A percentile compares a stretch with the other conserved stretches of the same genome.
These are phyloP conservation scores for Ilex aquifolium DNA, from an alignment of 257 asterid genomes.

Conservation along the genomic window DNA sequence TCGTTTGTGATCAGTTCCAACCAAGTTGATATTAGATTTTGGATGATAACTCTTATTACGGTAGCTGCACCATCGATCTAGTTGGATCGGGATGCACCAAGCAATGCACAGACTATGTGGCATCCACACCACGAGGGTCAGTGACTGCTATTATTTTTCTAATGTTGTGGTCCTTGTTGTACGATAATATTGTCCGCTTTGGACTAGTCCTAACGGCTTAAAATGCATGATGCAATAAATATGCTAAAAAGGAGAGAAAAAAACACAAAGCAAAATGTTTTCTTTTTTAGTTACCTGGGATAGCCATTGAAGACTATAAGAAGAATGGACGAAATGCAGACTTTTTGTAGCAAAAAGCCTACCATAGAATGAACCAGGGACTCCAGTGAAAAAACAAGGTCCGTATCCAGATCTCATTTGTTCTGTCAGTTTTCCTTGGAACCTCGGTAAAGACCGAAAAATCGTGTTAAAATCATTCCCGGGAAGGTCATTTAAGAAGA, in stretches of 20 bases:
- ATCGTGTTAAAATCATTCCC: not conserved
- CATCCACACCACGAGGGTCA: too few relatives aligned
- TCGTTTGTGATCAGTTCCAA: too few relatives aligned
- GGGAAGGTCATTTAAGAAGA: not conserved
- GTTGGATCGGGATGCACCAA: too few relatives aligned
- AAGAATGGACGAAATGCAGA: constrained; percentile 17
- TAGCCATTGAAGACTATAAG: constrained; percentile 67
- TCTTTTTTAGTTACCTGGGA: constrained; percentile 26
- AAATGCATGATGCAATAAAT: not conserved
- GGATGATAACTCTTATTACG: too few relatives aligned
- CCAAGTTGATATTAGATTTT: too few relatives aligned
- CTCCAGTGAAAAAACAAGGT: not conserved
- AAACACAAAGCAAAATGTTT: not conserved
- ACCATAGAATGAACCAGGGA: not conserved
- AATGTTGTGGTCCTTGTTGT: too few relatives aligned
- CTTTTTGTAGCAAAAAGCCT: not conserved
- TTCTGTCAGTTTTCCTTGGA: not conserved
- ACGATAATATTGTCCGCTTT: too few relatives aligned
- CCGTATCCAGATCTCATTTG: not conserved
- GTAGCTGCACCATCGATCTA: too few relatives aligned
- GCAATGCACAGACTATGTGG: too few relatives aligned
- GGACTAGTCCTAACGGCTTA: too few relatives aligned
- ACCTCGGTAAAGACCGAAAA: not conserved
- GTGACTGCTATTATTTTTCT: too few relatives aligned
- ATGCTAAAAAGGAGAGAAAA: not conserved